Conservation (phyloP, 2,329 filamentous ascomycete genomes). For the Botrytis medusae region DNA sequence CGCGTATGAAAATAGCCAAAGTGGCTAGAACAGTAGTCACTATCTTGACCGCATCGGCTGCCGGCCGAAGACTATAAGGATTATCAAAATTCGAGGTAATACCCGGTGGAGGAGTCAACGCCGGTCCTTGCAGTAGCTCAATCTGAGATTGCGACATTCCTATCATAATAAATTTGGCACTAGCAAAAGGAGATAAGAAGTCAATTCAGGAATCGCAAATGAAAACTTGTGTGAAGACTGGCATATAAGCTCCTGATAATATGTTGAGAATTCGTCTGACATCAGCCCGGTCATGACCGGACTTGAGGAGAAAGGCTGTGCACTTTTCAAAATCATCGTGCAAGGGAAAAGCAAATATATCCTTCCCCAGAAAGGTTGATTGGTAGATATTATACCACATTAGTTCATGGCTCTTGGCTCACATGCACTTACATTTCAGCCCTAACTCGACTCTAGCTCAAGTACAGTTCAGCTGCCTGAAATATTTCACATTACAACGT, state of each 20-base stretch:
- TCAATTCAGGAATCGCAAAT: neutral
- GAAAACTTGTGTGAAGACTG: neutral
- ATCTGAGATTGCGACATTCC: neutral
- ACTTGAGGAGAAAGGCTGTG: neutral
- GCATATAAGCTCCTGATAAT: constrained; percentile 1
- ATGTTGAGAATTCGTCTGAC: constrained; percentile 1
- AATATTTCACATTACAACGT: neutral
- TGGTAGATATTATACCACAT: neutral
- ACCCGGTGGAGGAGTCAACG: constrained; percentile 2
- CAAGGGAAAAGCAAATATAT: neutral
- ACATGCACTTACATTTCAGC: constrained; percentile 2
- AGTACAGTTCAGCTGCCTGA: neutral
- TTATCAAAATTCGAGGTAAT: neutral
- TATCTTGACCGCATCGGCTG: neutral
- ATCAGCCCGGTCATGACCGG: constrained; percentile 15
- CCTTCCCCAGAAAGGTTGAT: neutral
- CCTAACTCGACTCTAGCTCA: neutral
- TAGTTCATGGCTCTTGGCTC: neutral
- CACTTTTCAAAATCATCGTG: neutral
- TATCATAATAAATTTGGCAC: neutral
- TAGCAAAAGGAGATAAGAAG: neutral
- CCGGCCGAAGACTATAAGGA: neutral
- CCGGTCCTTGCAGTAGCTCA: constrained; percentile 9
- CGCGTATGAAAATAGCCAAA: constrained; percentile 6
- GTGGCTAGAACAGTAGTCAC: neutral